A percentile compares a stretch with the other conserved stretches of the same genome.
These are phyloP conservation scores for Aspergillus sp. DNA, from an alignment of 2,329 filamentous ascomycete genomes.

Conservation along the genomic window DNA sequence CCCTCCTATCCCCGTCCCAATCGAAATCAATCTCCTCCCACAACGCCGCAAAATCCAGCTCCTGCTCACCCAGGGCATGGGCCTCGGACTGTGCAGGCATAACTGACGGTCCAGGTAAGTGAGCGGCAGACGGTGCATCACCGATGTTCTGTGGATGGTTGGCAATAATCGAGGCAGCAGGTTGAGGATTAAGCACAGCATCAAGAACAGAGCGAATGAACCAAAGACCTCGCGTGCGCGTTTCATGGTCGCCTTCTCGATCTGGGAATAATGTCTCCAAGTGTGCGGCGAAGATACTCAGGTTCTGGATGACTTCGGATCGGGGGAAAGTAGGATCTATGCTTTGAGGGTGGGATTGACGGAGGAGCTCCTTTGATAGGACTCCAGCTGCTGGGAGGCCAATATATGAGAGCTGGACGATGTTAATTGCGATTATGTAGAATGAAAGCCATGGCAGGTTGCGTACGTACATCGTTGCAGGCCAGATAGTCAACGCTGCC, in stretches of 20 bases:
- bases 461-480: slow-evolving; percentile 5
- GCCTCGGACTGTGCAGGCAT: too few species aligned
- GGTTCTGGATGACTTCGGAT: slow-evolving; percentile 23
- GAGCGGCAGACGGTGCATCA: too few species aligned
- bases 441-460: too few species aligned
- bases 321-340: slow-evolving; percentile 16
- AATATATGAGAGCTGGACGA: not conserved
- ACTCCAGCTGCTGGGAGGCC: slow-evolving; percentile 26
- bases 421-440: not conserved
- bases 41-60: too few species aligned
- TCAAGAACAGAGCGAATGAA: slow-evolving; percentile 19
- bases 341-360: slow-evolving; percentile 13
- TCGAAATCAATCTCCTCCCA: too few species aligned
- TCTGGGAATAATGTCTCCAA: slow-evolving; percentile 12
- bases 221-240: slow-evolving; percentile 8
- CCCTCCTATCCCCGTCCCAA: too few species aligned
- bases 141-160: too few species aligned
- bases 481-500: not conserved
- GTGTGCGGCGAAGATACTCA: slow-evolving; percentile 21
- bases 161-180: too few species aligned
- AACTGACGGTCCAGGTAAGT: too few species aligned
- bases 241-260: slow-evolving; percentile 15
- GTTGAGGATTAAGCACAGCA: not conserved
- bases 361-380: slow-evolving; percentile 23
- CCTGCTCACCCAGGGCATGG: too few species aligned